Evolutionary conservation across 1,284 basidiomycete species (phyloP), one percentile per base, ranked within the genome.

Genomic region (Cutaneotrichosporon dermatis): DNA sequence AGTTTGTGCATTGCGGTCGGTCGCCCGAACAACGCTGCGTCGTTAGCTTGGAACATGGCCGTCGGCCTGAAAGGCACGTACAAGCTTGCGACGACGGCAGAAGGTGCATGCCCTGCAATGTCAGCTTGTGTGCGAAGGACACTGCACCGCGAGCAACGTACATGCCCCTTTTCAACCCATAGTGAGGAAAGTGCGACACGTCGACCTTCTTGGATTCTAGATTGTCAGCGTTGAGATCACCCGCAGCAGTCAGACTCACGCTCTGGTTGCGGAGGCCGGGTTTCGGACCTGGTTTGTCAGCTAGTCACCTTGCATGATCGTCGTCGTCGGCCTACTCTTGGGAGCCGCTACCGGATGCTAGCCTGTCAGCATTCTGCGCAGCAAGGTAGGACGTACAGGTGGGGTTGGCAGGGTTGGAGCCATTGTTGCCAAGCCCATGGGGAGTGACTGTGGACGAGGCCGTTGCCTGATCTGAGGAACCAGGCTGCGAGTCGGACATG

Each of bases 41-140:
- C 45, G 42, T 15, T 40, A 68, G 66, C 51, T 15, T 12, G 16
- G 12, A 33, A 33, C 25, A 9, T 55, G 51, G 11, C 11, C 34
- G 39, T 13, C 25, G 25, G 10, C n/a, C 4, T 34, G n/a, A 43
- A 15, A 25, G 25, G 25, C 39, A 60, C 71, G 52, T 35, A 71
- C 72, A 15, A 75, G 63, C 57, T 75, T 75, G 12, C 74, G 59
- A n/a, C 68, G 60, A 2, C 74, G 61, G 58, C 74, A 75, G 57
- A 75, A 75, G 5, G 66, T 69, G 54, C 74, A 75, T 4, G 74
- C 74, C 70, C 69, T 74, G 51, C 4, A 25, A 15, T 36, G 34
- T 39, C 37, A n/a, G n/a, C n/a, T n/a, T n/a, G n/a, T n/a, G n/a
- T n/a, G n/a, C n/a, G n/a, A n/a, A n/a, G n/a, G n/a, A n/a, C n/a